Base-by-base conservation (phyloP, 2,329 filamentous ascomycete species). In the Colletotrichum chlorophyti region DNA sequence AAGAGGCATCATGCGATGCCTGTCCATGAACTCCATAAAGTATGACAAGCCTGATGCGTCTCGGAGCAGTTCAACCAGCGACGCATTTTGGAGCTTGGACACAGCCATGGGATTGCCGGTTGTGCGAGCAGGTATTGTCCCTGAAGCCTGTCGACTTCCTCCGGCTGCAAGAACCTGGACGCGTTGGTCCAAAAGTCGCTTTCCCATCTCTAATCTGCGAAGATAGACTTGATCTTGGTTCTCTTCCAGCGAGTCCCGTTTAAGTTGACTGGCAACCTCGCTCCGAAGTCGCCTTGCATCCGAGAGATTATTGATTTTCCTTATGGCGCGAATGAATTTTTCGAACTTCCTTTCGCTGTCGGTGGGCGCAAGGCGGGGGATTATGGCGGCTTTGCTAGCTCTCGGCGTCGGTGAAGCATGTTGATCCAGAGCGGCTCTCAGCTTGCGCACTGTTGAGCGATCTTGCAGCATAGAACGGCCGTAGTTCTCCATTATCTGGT, bases 21-120 rank as follows among this genome's bases (percentile, higher is more conserved):
- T 88, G 71, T 99, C 95, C 95, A 99, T 99, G 69, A 93, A 98
- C 71, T 99, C 95, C 95, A 99, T 99, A 76, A 99, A 98, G 71
- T 97, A 99, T 3, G 95, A 98, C 8, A 99, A 80, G 0, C 92
- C 94, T 1, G 94, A 90, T 3, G 95, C 86, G 72, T 96, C 93
- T 65, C 93, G 90, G 57, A 99, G 81, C n/a, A 99, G 82, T 64
- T 98, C 93, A 11, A 88, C 85, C 2, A 98, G 79, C 1, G 91
- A 88, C 7, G 89, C 89, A 65, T 90, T 90, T 63, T 93, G 88
- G 34, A 93, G 78, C 40, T 82, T 83, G 2, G 90, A 89, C 7
- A 65, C 57, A 6, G 68, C 55, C 43, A 64, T 65, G 34, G 66
- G 63, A 40, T 17, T 27, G 17, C 57, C 51, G 14, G 38, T 10